phyloP scores from a whole-genome alignment of 169 alveolate genomes.

The Fabrea salina region DNA sequence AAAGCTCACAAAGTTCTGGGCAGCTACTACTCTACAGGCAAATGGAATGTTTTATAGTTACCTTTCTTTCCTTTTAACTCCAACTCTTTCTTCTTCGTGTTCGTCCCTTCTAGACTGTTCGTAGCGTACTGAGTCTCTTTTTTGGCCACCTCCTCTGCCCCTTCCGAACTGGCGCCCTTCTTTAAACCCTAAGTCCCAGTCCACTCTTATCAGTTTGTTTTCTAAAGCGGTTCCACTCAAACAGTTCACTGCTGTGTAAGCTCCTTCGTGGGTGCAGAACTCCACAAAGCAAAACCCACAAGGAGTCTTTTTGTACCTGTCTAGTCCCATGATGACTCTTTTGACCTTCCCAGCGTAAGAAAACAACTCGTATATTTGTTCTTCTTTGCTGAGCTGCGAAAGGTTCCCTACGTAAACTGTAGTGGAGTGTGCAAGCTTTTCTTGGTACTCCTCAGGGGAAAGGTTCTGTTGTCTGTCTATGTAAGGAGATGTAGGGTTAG shows the following conservation, averaged over 20 bases:
- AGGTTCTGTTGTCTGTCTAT: constrained; percentile 48
- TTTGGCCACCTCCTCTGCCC: constrained; percentile 81
- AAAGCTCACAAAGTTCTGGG: constrained; percentile 69
- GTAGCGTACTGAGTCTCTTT: constrained; percentile 71
- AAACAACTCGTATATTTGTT: constrained; percentile 83
- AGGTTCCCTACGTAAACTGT: constrained; percentile 93
- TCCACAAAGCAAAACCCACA: constrained; percentile 93
- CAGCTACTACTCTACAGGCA: constrained; percentile 58
- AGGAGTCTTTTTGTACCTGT: constrained; percentile 77
- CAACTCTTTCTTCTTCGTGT: constrained; percentile 7
- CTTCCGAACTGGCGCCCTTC: constrained; percentile 83
- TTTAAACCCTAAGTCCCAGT: constrained; percentile 81
- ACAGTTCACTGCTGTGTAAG: constrained; percentile 74
- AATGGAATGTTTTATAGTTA: constrained; percentile 58
- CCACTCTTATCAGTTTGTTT: constrained; percentile 81
- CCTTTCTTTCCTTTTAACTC: not conserved
- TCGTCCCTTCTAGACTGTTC: constrained; percentile 44
- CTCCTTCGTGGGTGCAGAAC: constrained; percentile 78
- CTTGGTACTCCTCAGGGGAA: constrained; percentile 69
- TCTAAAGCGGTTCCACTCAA: constrained; percentile 53
- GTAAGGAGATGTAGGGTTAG: constrained; percentile 42
- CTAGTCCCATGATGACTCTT: constrained; percentile 89
- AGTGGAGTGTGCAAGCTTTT: constrained; percentile 71
- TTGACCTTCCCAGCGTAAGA: constrained; percentile 84
- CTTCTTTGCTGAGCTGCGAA: constrained; percentile 85